Evolutionary conservation across 78 protist species (phyloP).

Genomic region (Cyanophora paradoxa): DNA sequence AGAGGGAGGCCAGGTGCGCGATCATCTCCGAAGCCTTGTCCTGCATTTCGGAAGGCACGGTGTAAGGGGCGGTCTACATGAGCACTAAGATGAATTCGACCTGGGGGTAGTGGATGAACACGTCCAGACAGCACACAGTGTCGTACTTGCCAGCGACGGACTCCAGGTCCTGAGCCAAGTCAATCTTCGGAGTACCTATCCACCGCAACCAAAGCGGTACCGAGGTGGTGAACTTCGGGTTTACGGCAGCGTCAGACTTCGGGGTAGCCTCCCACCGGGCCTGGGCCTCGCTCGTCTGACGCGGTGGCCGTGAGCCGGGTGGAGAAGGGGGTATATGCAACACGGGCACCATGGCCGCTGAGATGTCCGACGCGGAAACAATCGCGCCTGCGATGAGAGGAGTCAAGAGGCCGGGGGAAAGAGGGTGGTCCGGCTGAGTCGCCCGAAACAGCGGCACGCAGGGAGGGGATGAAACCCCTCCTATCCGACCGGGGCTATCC

Average conservation of each 20-base stretch:
- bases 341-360: neutral
- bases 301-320: no score
- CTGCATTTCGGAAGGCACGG: neutral
- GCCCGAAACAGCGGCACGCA: neutral
- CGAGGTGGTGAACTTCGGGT: neutral
- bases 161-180: no score
- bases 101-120: conserved; percentile 16
- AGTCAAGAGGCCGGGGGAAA: neutral
- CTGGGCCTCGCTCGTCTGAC: no score
- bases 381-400: no score
- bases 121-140: conserved; percentile 13
- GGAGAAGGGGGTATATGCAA: no score
- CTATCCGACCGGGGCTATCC: neutral
- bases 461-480: neutral
- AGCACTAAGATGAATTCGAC: neutral
- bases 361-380: neutral
- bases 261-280: neutral
- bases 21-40: neutral
- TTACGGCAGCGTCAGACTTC: neutral
- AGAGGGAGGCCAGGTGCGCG: neutral
- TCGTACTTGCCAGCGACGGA: neutral
- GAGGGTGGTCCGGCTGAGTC: neutral
- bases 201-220: neutral
- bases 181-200: neutral
- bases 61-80: neutral